Evolutionary conservation across 1,139 yeast species (phyloP).

Genomic region (Insectozyma bohioensis): DNA sequence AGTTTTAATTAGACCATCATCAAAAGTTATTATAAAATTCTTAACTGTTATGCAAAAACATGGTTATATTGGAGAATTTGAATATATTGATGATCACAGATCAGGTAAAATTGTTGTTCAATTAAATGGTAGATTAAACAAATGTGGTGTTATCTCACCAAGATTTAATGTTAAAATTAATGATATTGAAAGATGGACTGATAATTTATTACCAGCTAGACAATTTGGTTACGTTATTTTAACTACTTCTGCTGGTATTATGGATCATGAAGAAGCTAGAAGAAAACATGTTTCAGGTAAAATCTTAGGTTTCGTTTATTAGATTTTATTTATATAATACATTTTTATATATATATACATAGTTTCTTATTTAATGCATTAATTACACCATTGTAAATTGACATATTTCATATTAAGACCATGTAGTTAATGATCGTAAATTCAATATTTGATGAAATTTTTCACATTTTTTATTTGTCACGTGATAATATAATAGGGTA

Average conservation of each 20-base stretch:
- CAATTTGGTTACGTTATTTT: slow-evolving; percentile 96
- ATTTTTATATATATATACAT: slow-evolving; percentile 1
- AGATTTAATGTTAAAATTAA: slow-evolving; percentile 93
- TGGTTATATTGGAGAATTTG: slow-evolving; percentile 98
- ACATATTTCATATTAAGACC: too few relatives aligned
- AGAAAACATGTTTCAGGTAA: slow-evolving; percentile 99
- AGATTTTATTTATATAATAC: slow-evolving; percentile 18
- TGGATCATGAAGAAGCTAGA: slow-evolving; percentile 99
- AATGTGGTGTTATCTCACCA: slow-evolving; percentile 98
- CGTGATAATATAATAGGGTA: too few relatives aligned
- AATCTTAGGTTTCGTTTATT: slow-evolving; percentile 94
- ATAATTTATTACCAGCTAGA: slow-evolving; percentile 96
- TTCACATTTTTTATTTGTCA: too few relatives aligned
- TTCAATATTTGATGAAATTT: too few relatives aligned
- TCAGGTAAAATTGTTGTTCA: slow-evolving; percentile 97
- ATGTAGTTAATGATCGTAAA: too few relatives aligned
- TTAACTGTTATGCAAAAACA: slow-evolving; percentile 98
- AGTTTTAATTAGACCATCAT: slow-evolving; percentile 97
- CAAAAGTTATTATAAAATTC: slow-evolving; percentile 97
- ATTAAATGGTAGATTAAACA: slow-evolving; percentile 97
- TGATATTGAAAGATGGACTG: slow-evolving; percentile 98
- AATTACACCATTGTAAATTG: neutral
- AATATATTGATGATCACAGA: slow-evolving; percentile 98
- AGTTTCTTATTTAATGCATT: slow-evolving; percentile 7
- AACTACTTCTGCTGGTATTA: slow-evolving; percentile 98